Percentiles rank a stretch among this genome's conserved stretches.
Evolutionary conservation across 2,329 filamentous ascomycete genomes (phyloP).

Genomic region (Penicillium brasilianum): DNA sequence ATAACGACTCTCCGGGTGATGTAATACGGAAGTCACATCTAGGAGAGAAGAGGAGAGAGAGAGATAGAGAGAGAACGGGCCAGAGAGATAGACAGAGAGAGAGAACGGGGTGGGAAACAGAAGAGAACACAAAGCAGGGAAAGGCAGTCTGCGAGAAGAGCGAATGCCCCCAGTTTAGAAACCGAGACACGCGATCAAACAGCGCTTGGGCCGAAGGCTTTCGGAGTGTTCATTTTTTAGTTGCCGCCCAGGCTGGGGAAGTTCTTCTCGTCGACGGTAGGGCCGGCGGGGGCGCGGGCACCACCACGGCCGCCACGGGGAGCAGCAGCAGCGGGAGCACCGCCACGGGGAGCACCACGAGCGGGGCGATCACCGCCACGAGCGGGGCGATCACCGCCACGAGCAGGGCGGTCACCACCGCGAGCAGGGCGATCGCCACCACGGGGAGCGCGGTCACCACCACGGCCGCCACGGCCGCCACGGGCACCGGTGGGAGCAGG

Average conservation of each 20-base stretch:
- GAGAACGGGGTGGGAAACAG: conserved; percentile 8
- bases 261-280: conserved; percentile 53
- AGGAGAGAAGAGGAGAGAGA: conserved; percentile 2
- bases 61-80: conserved; percentile 12
- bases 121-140: conserved; percentile 11
- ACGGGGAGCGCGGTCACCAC: conserved; percentile 39
- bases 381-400: conserved; percentile 39
- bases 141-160: conserved; percentile 7
- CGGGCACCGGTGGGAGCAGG: conserved; percentile 50
- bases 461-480: conserved; percentile 31
- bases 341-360: conserved; percentile 26
- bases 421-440: conserved; percentile 50
- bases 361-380: conserved; percentile 44
- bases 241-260: conserved; percentile 52
- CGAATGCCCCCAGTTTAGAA: neutral
- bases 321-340: conserved; percentile 35
- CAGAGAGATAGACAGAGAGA: conserved; percentile 9
- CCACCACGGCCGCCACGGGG: conserved; percentile 44
- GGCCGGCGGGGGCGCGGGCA: conserved; percentile 26
- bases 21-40: conserved; percentile 7
- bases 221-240: conserved; percentile 31
- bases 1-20: conserved; percentile 5
- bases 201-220: conserved; percentile 8
- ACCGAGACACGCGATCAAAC: conserved; percentile 2
- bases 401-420: conserved; percentile 49